Evolutionary conservation across 306 rosid genomes (phyloP), one percentile per base, ranked within the genome.

Genomic region (Hylodesmum podocarpum): DNA sequence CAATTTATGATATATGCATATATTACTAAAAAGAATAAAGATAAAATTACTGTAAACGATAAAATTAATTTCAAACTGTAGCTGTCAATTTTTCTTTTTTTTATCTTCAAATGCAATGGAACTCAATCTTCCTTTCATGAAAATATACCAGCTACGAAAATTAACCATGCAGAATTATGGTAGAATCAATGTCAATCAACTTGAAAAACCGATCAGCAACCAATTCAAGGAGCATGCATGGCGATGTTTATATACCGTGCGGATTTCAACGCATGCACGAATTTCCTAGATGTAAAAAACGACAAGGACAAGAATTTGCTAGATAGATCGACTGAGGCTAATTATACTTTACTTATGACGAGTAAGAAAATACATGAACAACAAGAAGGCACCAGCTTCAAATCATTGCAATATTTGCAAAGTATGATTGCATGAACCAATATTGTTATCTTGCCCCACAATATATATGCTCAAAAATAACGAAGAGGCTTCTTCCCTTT

Each of bases 331-430:
- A 70, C 21, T 37, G 71, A 77, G 66, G 69, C 75, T 58, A 62
- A 53, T 29, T 71, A 83, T 68, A 59, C 25, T 43, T 47, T 76
- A 84, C 78, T 73, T 63, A 37, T 21, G 7, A 55, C 12, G 28
- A 11, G 25, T 15, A 28, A 39, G 6, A 16, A 33, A 7, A 64
- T 6, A 15, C 6, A 57, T 66, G 62, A 22, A 64, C 4, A 47
- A 47, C 21, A 40, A 12, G 64, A 55, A 6, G 70, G 70, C 36
- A n/a, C n/a, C n/a, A n/a, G 65, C 27, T 76, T 76, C 75, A 81
- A 31, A 47, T 57, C 70, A 71, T 71, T 34, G 21, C 14, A n/a
- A n/a, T n/a, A n/a, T n/a, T n/a, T n/a, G n/a, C 39, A 64, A 31
- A 24, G n/a, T 11, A 53, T 25, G 31, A 22, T 9, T 9, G 62